Evolutionary conservation across 139 green algal species (phyloP).

Genomic region (Spirogloea muscicola): DNA sequence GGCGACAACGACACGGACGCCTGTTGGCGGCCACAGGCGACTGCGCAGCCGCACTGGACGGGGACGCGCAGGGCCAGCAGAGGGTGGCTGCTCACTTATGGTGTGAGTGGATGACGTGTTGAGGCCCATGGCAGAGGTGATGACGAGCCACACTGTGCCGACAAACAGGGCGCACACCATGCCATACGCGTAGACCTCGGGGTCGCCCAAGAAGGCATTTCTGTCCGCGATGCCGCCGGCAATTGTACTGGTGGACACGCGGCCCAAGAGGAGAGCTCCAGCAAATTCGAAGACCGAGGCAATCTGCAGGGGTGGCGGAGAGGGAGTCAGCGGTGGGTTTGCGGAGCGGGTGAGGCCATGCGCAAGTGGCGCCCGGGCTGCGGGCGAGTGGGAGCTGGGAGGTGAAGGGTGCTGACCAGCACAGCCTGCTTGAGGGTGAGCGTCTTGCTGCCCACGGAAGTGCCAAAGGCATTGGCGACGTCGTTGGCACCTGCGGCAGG

Average conservation of each 20-base stretch:
- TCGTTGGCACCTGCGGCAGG: conserved; percentile 53
- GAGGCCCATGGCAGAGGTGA: conserved; percentile 46
- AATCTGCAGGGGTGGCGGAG: too few species aligned
- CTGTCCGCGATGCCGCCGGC: background rate
- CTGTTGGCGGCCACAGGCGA: too few species aligned
- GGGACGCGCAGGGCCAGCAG: too few species aligned
- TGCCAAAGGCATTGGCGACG: conserved; percentile 51
- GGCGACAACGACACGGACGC: too few species aligned
- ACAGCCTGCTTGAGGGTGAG: conserved; percentile 39
- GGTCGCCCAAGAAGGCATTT: background rate
- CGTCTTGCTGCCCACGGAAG: conserved; percentile 51
- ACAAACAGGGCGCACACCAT: conserved; percentile 51
- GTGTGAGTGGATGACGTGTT: conserved; percentile 57
- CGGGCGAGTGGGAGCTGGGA: conserved; percentile 12
- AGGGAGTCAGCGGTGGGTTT: too few species aligned
- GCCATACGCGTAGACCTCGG: conserved; percentile 51
- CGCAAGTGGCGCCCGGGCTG: conserved; percentile 28
- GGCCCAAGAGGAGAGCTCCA: conserved; percentile 22
- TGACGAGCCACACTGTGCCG: conserved; percentile 51
- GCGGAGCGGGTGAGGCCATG: conserved; percentile 35
- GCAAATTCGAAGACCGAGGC: conserved; percentile 28
- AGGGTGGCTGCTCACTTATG: too few species aligned
- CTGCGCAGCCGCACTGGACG: too few species aligned
- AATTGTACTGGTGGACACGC: conserved; percentile 8
- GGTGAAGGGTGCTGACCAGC: too few species aligned